Evolutionary conservation across 768 basidiomycete genomes (phyloP), one percentile per base, ranked within the genome.

Genomic region (Rubroboletus pulcherrimus): DNA sequence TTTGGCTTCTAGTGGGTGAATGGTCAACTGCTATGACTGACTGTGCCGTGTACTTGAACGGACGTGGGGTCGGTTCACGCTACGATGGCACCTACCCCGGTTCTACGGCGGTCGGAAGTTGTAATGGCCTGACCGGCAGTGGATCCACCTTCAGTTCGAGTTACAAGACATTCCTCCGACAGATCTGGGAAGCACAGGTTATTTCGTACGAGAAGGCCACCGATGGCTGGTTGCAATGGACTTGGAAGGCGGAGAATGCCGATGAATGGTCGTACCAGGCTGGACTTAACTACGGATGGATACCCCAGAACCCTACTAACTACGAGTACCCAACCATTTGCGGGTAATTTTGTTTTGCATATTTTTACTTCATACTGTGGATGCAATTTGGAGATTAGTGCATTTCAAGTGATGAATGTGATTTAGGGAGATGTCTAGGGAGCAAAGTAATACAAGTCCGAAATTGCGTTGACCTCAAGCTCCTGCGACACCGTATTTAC

Each of bases 191-290:
- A 66, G 91, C 89, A 0, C 93, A 95, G 71, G 82, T 83, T 15
- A 84, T 79, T 49, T 77, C 89, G 4, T 91, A 78, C 56, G 89
- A 91, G 75, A 74, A 74, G 49, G 84, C 75, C 14, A 26, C 66
- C n/a, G 74, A 77, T 47, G 89, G 89, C 4, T 91, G 89, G 89
- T 69, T 90, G 24, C 82, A 85, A 68, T 91, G 89, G 90, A 83
- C 87, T 1, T 92, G 90, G 90, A 92, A 92, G 74, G 70, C 89
- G 0, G 91, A 93, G 70, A 73, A 74, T 57, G 86, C 90, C 3
- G 89, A 91, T 58, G 94, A 96, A 55, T 97, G 94, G 94, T 80
- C 87, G 0, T 96, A 96, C 75, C 81, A 89, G 59, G 85, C 87
- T 43, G 92, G 92, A 39, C 75, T 95, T 34, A 69, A 75, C 12